Percentiles rank a stretch among this genome's conserved stretches.
Conservation (phyloP, 495 filamentous ascomycete genomes). For the Pseudoneurospora amorphoporcata region DNA sequence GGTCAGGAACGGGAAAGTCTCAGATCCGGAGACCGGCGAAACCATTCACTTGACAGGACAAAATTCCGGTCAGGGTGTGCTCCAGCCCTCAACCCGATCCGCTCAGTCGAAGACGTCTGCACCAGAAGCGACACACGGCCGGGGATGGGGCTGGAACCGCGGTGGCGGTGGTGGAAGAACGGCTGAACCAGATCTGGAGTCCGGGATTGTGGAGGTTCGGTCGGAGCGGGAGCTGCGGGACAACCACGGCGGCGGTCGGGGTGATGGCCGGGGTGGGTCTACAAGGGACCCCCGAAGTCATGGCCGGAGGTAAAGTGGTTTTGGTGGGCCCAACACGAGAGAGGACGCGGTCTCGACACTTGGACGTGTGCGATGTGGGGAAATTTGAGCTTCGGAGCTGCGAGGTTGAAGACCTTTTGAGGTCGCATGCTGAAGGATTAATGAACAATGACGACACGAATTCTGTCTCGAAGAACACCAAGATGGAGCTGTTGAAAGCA, state of each 20-base stretch:
- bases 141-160: background rate
- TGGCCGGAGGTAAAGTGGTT: background rate
- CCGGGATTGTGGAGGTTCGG: background rate
- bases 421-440: background rate
- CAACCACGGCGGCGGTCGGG: background rate
- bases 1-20: constrained; percentile 26
- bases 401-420: background rate
- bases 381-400: background rate
- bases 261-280: background rate
- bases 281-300: background rate
- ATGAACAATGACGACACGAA: background rate
- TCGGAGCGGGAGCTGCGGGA: background rate
- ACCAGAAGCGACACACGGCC: background rate
- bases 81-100: background rate
- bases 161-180: background rate
- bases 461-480: background rate
- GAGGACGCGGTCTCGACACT: background rate
- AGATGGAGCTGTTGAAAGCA: background rate
- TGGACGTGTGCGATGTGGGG: background rate
- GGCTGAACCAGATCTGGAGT: background rate
- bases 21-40: constrained; percentile 14
- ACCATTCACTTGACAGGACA: background rate
- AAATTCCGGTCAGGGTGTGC: background rate
- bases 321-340: background rate
- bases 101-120: background rate